phyloP scores from a whole-genome alignment of 148 eudicot species.

The Amaranthus cruentus region DNA sequence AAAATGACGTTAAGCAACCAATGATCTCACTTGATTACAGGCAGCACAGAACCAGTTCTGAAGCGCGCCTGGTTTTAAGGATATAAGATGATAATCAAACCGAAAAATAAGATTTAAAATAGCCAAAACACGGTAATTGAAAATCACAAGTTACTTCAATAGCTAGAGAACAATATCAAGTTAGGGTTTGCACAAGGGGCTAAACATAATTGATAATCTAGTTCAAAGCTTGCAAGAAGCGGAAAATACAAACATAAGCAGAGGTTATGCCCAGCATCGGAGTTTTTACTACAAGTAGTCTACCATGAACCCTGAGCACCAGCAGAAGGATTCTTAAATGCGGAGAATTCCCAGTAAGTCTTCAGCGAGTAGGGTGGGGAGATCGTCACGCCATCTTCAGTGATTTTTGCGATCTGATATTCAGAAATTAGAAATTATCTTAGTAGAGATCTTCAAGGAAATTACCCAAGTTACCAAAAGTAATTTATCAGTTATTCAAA shows the following conservation, averaged over 20 bases:
- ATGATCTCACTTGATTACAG: neutral
- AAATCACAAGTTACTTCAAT: constrained; percentile 10
- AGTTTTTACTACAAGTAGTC: constrained; percentile 7
- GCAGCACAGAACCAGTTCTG: neutral
- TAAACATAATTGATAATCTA: neutral
- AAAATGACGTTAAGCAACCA: neutral
- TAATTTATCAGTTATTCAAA: neutral
- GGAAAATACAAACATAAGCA: constrained; percentile 23
- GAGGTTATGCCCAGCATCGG: constrained; percentile 14
- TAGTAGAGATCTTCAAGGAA: neutral
- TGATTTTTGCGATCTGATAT: constrained; percentile 73
- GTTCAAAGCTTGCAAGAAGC: constrained; percentile 4
- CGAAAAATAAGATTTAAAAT: neutral
- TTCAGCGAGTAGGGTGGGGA: constrained; percentile 75
- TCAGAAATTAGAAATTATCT: too few relatives aligned
- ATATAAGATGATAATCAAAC: neutral
- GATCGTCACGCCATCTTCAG: constrained; percentile 65
- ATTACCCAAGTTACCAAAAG: constrained; percentile 1
- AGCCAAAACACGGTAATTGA: constrained; percentile 1
- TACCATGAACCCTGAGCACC: constrained; percentile 92
- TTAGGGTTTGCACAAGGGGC: neutral
- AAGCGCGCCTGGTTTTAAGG: too few relatives aligned
- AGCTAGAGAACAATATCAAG: constrained; percentile 1
- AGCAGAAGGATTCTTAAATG: constrained; percentile 71
- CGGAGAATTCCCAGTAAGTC: constrained; percentile 67